Percentiles rank a stretch among this genome's conserved stretches.
Conservation (phyloP, 257 asterid genomes). For the Echium plantagineum region DNA sequence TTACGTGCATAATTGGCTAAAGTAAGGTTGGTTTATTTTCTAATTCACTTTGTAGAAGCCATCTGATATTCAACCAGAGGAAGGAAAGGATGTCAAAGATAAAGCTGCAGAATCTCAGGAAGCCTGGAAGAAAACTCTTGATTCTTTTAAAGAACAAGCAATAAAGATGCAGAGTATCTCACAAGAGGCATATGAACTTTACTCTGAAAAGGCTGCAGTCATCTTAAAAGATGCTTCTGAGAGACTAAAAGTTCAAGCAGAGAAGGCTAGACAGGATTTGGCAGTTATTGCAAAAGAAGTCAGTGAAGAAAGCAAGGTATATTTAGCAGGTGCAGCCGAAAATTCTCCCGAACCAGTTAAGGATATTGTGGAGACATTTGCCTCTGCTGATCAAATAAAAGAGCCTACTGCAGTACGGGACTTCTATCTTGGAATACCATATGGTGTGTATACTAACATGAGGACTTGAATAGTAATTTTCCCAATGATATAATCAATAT, state of each 20-base stretch:
- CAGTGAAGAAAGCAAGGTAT: slow-evolving; percentile 61
- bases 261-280: slow-evolving; percentile 66
- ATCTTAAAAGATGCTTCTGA: slow-evolving; percentile 63
- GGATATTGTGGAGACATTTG: slow-evolving; percentile 73
- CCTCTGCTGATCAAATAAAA: slow-evolving; percentile 45
- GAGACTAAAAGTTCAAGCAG: slow-evolving; percentile 66
- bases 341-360: slow-evolving; percentile 69
- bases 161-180: slow-evolving; percentile 58
- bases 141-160: slow-evolving; percentile 67
- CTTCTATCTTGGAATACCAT: slow-evolving; percentile 82
- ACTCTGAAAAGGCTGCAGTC: slow-evolving; percentile 56
- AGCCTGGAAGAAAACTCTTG: slow-evolving; percentile 71
- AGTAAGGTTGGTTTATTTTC: background rate
- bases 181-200: slow-evolving; percentile 62
- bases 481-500: background rate
- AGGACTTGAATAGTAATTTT: background rate
- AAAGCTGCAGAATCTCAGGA: slow-evolving; percentile 45
- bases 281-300: slow-evolving; percentile 53
- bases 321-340: slow-evolving; percentile 53
- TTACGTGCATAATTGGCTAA: background rate
- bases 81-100: slow-evolving; percentile 28
- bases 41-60: slow-evolving; percentile 36
- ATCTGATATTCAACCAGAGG: slow-evolving; percentile 49
- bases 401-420: slow-evolving; percentile 66
- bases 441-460: slow-evolving; percentile 37